A percentile compares a stretch with the other conserved stretches of the same genome.
phyloP scores from a whole-genome alignment of 371 early-diverging fungal genomes.

The Mortierella sp. region DNA sequence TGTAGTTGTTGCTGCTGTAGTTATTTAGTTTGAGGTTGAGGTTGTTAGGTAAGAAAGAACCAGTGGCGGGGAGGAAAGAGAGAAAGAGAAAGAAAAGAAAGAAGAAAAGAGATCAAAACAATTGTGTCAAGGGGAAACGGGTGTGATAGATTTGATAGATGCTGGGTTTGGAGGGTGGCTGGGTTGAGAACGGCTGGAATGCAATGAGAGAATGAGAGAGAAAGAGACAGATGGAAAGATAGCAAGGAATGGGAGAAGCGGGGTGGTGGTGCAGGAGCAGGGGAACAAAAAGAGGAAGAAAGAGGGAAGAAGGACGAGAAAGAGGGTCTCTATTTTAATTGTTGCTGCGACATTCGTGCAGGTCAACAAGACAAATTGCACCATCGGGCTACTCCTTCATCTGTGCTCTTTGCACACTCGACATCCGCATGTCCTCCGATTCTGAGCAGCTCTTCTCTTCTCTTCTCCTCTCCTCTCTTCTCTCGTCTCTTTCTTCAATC shows the following conservation, averaged over 20 bases:
- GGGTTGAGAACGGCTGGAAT: too few species aligned
- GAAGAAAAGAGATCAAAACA: not conserved
- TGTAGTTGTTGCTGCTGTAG: not conserved
- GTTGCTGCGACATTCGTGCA: not conserved
- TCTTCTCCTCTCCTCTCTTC: too few species aligned
- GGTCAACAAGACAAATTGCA: not conserved
- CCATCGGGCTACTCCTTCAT: constrained; percentile 13
- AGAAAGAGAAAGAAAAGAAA: not conserved
- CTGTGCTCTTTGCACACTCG: not conserved
- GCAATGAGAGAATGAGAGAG: too few species aligned
- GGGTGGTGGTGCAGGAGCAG: not conserved
- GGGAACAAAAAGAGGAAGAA: not conserved
- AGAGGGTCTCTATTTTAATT: not conserved
- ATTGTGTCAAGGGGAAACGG: not conserved
- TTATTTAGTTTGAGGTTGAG: not conserved
- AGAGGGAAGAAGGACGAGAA: not conserved
- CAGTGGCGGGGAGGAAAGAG: not conserved
- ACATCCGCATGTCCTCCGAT: not conserved
- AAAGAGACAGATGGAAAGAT: not conserved
- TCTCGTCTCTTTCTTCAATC: too few species aligned
- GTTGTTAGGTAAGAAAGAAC: not conserved
- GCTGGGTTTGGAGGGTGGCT: too few species aligned
- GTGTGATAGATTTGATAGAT: not conserved
- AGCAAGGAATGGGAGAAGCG: not conserved
- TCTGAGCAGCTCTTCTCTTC: not conserved